phyloP scores from a whole-genome alignment of 768 basidiomycete species.

The Hericium erinaceus region DNA sequence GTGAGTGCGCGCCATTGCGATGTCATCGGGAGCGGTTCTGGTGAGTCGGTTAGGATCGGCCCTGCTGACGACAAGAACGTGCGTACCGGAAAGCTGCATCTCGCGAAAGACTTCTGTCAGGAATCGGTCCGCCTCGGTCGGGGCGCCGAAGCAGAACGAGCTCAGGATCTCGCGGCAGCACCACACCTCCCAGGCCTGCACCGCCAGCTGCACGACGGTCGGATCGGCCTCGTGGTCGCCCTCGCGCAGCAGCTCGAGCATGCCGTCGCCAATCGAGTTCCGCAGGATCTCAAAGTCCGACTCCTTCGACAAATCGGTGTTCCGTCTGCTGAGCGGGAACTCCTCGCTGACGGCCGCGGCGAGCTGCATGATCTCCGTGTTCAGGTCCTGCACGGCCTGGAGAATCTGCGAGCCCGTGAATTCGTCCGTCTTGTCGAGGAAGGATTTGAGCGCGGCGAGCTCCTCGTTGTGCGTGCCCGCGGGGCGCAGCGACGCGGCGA shows the following conservation, averaged over 20 bases:
- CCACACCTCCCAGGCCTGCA: constrained; percentile 29
- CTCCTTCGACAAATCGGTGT: constrained; percentile 13
- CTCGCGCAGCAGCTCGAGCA: constrained; percentile 20
- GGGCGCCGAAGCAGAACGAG: constrained; percentile 24
- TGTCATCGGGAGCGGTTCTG: constrained; percentile 28
- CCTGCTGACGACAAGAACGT: background rate
- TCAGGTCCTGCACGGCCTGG: constrained; percentile 25
- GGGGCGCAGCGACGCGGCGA: constrained; percentile 18
- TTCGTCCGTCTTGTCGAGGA: constrained; percentile 27
- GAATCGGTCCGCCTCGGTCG: constrained; percentile 21
- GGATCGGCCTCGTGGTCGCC: constrained; percentile 23
- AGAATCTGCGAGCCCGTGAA: constrained; percentile 25
- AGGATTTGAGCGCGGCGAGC: constrained; percentile 23
- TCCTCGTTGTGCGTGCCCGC: constrained; percentile 17
- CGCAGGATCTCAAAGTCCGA: constrained; percentile 21
- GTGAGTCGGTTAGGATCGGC: background rate
- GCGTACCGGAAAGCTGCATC: constrained; percentile 24
- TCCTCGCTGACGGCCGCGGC: constrained; percentile 24
- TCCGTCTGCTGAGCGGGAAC: constrained; percentile 18
- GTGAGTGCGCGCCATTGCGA: constrained; percentile 28
- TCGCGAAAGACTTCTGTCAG: constrained; percentile 21
- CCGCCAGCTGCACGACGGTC: constrained; percentile 26
- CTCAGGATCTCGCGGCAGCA: constrained; percentile 23
- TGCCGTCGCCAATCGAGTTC: constrained; percentile 20
- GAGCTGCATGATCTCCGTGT: constrained; percentile 27